Conservation (phyloP, 208 protist genomes). For the Leishmania martiniquensis region DNA sequence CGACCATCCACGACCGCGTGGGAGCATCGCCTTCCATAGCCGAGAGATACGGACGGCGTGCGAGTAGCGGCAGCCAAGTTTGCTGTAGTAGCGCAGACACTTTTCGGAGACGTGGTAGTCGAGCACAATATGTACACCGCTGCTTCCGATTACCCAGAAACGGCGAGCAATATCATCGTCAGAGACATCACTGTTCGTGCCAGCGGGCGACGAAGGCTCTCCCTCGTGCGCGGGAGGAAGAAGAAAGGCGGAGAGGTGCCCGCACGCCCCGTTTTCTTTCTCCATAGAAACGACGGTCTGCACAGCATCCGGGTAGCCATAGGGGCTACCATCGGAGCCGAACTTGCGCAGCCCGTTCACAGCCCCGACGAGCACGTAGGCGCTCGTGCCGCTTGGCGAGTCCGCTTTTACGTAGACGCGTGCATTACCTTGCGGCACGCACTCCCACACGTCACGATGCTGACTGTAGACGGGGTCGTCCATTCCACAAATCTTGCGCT, state of each 20-base stretch:
- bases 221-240: not conserved
- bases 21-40: slow-evolving; percentile 28
- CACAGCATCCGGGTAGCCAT: slow-evolving; percentile 35
- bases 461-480: slow-evolving; percentile 59
- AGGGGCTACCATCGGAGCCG: slow-evolving; percentile 37
- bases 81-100: slow-evolving; percentile 11
- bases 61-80: slow-evolving; percentile 27
- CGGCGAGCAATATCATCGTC: slow-evolving; percentile 8
- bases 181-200: not conserved
- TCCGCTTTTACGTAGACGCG: slow-evolving; percentile 32
- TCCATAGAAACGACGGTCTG: slow-evolving; percentile 48
- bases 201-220: not conserved
- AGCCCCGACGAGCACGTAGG: slow-evolving; percentile 31
- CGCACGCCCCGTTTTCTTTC: slow-evolving; percentile 60
- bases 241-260: slow-evolving; percentile 53
- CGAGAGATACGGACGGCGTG: slow-evolving; percentile 38
- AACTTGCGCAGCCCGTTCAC: slow-evolving; percentile 78
- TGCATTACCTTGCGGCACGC: slow-evolving; percentile 59
- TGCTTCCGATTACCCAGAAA: slow-evolving; percentile 65
- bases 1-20: not conserved
- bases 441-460: slow-evolving; percentile 58
- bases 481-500: slow-evolving; percentile 59
- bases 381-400: not conserved
- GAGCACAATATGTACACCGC: slow-evolving; percentile 57
- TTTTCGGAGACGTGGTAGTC: slow-evolving; percentile 48